Evolutionary conservation across 805 yeast genomes (phyloP).

Genomic region (Sugiyamaella americana): DNA sequence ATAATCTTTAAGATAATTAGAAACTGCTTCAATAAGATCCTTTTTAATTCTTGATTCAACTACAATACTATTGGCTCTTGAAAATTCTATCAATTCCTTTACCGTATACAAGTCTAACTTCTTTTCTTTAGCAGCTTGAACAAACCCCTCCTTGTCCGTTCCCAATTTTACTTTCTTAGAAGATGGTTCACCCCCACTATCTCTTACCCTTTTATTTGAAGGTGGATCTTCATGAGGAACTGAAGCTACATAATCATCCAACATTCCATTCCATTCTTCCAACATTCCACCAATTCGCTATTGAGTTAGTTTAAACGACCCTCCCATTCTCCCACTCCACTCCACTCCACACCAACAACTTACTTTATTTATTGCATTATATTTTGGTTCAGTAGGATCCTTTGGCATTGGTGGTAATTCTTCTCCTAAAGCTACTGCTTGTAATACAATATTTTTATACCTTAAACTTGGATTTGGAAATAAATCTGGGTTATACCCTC

Average conservation of each 20-base stretch:
- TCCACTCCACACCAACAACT: not conserved
- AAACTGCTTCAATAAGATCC: not conserved
- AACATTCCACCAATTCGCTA: not conserved
- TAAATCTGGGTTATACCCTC: conserved; percentile 52
- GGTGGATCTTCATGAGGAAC: not conserved
- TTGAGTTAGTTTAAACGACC: not conserved
- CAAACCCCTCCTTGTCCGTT: not conserved
- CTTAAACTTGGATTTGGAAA: conserved; percentile 57
- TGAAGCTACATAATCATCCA: not conserved
- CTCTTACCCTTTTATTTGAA: not conserved
- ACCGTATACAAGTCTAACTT: not conserved
- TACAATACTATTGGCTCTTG: not conserved
- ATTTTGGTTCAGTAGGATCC: conserved; percentile 25
- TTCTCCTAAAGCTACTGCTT: conserved; percentile 59
- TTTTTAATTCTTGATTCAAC: not conserved
- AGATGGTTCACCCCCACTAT: not conserved
- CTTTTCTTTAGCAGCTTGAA: not conserved
- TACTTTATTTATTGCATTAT: conserved; percentile 20
- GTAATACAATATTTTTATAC: conserved; percentile 58
- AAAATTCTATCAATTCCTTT: not conserved
- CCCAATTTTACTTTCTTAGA: not conserved
- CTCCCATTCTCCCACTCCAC: not conserved
- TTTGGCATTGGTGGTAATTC: conserved; percentile 32
- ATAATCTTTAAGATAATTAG: too few species aligned
- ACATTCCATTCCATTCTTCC: not conserved